phyloP scores from a whole-genome alignment of 371 early-diverging fungal genomes.

The Mortierella sp. region DNA sequence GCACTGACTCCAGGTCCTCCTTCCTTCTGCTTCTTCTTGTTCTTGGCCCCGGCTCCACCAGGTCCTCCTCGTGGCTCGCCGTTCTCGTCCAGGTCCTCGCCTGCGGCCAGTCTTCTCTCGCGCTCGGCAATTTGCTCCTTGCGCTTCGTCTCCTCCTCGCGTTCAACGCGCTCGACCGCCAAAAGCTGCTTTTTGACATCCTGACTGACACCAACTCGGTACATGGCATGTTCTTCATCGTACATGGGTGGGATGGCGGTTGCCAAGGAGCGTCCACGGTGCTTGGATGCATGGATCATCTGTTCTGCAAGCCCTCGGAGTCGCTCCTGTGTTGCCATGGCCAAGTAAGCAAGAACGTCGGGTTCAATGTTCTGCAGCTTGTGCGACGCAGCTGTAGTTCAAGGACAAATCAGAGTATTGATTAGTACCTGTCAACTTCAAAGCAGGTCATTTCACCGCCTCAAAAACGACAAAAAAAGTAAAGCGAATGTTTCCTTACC shows the following conservation, averaged over 20 bases:
- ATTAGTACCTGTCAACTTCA: not conserved
- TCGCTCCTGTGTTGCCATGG: slow-evolving; percentile 80
- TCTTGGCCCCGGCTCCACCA: slow-evolving; percentile 44
- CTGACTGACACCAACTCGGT: slow-evolving; percentile 73
- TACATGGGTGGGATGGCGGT: slow-evolving; percentile 75
- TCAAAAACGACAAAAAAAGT: not conserved
- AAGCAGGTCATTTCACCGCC: too few species aligned
- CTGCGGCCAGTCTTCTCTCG: slow-evolving; percentile 63
- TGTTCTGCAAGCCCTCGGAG: slow-evolving; percentile 73
- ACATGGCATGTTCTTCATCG: slow-evolving; percentile 70
- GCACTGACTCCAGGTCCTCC: slow-evolving; percentile 68
- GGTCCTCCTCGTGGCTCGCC: slow-evolving; percentile 44
- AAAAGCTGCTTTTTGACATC: slow-evolving; percentile 80
- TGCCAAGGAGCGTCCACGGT: slow-evolving; percentile 77
- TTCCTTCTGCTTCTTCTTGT: slow-evolving; percentile 71
- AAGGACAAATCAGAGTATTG: not conserved
- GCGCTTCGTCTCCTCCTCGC: slow-evolving; percentile 75
- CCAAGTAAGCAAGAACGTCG: slow-evolving; percentile 76
- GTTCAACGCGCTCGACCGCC: slow-evolving; percentile 81
- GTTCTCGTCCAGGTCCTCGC: slow-evolving; percentile 60
- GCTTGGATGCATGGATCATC: slow-evolving; percentile 78
- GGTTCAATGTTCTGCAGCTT: slow-evolving; percentile 63
- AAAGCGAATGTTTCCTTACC: slow-evolving; percentile 16
- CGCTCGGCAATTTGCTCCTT: slow-evolving; percentile 66
- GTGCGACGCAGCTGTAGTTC: slow-evolving; percentile 28